Evolutionary conservation across 768 basidiomycete genomes (phyloP).

Genomic region (Leccinum aurantiacum): DNA sequence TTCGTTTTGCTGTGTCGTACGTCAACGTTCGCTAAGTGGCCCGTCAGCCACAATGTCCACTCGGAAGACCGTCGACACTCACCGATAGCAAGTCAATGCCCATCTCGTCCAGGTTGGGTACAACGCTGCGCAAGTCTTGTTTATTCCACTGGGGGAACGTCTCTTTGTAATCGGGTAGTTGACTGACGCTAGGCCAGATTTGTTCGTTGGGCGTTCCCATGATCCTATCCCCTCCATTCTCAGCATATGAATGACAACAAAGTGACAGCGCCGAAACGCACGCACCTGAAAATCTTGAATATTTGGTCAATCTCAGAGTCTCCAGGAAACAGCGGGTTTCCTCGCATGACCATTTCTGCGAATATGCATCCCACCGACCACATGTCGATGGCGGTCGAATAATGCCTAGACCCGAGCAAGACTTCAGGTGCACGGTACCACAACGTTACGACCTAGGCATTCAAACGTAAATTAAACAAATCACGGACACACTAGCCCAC

Average conservation of each 20-base stretch:
- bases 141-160: constrained; percentile 95
- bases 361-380: constrained; percentile 99
- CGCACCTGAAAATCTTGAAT: constrained; percentile 95
- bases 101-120: constrained; percentile 69
- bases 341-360: constrained; percentile 96
- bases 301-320: constrained; percentile 99
- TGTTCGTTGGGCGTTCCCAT: constrained; percentile 93
- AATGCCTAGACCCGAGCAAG: constrained; percentile 91
- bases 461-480: constrained; percentile 11
- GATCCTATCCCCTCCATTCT: constrained; percentile 51
- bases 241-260: not conserved
- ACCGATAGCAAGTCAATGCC: constrained; percentile 84
- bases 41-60: constrained; percentile 2
- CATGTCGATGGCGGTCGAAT: constrained; percentile 98
- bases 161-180: constrained; percentile 91
- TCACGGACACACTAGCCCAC: not conserved
- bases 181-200: constrained; percentile 86
- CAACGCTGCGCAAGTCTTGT: constrained; percentile 65
- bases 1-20: constrained; percentile 89
- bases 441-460: constrained; percentile 86
- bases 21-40: constrained; percentile 58
- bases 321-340: constrained; percentile 91
- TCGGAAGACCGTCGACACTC: constrained; percentile 11
- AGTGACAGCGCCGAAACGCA: not conserved
- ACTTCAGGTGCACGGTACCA: constrained; percentile 99